Evolutionary conservation across 352 stramenopile genomes (phyloP).

Genomic region (Albugo laibachii): DNA sequence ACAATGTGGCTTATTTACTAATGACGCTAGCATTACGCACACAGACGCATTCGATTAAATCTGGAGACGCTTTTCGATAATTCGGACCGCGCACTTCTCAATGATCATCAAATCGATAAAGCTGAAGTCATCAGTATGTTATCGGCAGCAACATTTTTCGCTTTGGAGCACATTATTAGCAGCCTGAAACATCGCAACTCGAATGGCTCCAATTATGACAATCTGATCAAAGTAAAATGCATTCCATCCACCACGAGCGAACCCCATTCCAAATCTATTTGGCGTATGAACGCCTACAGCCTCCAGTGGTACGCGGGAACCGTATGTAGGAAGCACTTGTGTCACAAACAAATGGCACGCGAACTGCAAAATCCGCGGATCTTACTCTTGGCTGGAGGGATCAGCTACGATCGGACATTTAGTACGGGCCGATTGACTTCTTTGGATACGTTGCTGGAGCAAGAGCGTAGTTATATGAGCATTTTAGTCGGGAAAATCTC

Average conservation of each 20-base stretch:
- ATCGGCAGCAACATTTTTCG: too few species aligned
- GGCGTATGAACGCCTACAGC: slow-evolving; percentile 60
- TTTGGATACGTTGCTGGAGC: slow-evolving; percentile 89
- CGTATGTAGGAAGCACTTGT: slow-evolving; percentile 91
- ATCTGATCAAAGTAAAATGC: slow-evolving; percentile 70
- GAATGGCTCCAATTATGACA: slow-evolving; percentile 62
- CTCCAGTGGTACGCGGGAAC: slow-evolving; percentile 91
- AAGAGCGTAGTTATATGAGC: slow-evolving; percentile 94
- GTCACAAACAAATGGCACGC: slow-evolving; percentile 91
- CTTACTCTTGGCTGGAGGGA: slow-evolving; percentile 88
- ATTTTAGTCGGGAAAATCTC: slow-evolving; percentile 95
- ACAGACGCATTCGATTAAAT: too few species aligned
- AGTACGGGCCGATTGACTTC: slow-evolving; percentile 79
- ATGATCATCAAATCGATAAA: too few species aligned
- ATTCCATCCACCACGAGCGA: slow-evolving; percentile 24
- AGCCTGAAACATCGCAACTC: neutral
- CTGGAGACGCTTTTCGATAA: too few species aligned
- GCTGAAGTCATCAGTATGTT: too few species aligned
- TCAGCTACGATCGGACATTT: slow-evolving; percentile 88
- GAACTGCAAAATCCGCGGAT: slow-evolving; percentile 90
- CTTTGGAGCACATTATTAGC: too few species aligned
- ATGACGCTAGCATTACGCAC: too few species aligned
- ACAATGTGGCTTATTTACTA: too few species aligned
- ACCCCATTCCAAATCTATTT: slow-evolving; percentile 30
- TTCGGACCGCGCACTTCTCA: too few species aligned